Percentiles rank a stretch among this genome's conserved stretches.
Evolutionary conservation across 2,329 filamentous ascomycete genomes (phyloP).

Genomic region (Diaporthe humulicola): DNA sequence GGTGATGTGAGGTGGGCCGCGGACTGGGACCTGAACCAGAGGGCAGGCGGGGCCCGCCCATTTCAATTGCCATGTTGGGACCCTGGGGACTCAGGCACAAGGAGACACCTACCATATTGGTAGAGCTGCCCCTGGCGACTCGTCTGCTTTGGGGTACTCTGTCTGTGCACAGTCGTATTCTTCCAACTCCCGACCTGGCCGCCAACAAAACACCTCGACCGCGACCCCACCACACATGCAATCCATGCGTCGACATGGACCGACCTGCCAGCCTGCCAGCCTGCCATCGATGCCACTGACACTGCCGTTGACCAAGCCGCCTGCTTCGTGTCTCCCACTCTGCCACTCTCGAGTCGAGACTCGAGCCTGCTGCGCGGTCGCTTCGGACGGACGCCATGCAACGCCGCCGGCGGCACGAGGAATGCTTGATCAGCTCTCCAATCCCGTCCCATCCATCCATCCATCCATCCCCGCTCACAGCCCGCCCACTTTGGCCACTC

Average conservation of each 20-base stretch:
- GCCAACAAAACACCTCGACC: constrained; percentile 7
- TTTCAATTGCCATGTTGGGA: constrained; percentile 21
- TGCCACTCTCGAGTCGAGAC: background rate
- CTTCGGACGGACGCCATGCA: constrained; percentile 20
- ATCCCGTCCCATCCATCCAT: constrained; percentile 7
- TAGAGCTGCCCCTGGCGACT: constrained; percentile 7
- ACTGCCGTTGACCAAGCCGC: constrained; percentile 3
- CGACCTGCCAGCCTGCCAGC: too few relatives aligned
- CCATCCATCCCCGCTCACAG: background rate
- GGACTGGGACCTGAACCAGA: constrained; percentile 1
- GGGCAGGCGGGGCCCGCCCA: constrained; percentile 16
- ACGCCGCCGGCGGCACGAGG: constrained; percentile 18
- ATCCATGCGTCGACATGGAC: constrained; percentile 16
- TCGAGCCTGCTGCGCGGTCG: constrained; percentile 1
- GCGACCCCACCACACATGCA: constrained; percentile 9
- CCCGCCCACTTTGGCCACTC: background rate
- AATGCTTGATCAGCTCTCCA: constrained; percentile 12
- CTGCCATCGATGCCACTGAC: constrained; percentile 10
- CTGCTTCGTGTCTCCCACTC: background rate
- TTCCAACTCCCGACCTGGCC: constrained; percentile 26
- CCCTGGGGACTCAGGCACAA: constrained; percentile 2
- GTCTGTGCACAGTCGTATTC: constrained; percentile 26
- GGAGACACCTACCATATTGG: constrained; percentile 22
- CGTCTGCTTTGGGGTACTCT: constrained; percentile 20
- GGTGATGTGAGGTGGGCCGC: background rate